phyloP scores from a whole-genome alignment of 805 yeast genomes.

The Candida nitratophila region DNA sequence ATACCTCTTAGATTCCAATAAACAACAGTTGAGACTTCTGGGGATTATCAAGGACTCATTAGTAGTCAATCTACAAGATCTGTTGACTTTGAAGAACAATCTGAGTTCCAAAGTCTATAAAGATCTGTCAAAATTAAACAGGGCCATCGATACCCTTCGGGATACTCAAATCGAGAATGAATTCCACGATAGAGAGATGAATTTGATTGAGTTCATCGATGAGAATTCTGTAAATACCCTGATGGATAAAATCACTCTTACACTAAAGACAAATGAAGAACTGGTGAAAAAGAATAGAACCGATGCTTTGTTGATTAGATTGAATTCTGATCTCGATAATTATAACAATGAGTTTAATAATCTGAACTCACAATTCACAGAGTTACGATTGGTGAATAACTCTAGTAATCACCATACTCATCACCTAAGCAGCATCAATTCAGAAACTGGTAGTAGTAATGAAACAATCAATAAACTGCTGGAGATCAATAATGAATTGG shows the following conservation, averaged over 20 bases:
- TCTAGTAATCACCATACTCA: constrained; percentile 3
- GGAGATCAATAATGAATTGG: constrained; percentile 41
- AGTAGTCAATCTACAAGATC: constrained; percentile 19
- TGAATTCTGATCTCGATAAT: constrained; percentile 18
- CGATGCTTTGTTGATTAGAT: constrained; percentile 20
- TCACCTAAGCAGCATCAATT: not conserved
- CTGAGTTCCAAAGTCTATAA: constrained; percentile 15
- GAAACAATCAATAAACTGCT: constrained; percentile 19
- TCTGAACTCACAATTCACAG: constrained; percentile 17
- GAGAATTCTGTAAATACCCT: constrained; percentile 29
- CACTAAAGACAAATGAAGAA: constrained; percentile 23
- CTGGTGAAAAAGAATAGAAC: constrained; percentile 18
- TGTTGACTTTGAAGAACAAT: constrained; percentile 16
- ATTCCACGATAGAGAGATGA: constrained; percentile 9
- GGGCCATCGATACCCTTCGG: constrained; percentile 27
- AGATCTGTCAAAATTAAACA: constrained; percentile 28
- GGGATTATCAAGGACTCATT: constrained; percentile 24
- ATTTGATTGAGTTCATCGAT: constrained; percentile 43
- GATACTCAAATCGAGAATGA: constrained; percentile 28
- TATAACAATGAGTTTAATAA: constrained; percentile 18
- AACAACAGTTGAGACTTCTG: constrained; percentile 40
- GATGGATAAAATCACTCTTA: constrained; percentile 22
- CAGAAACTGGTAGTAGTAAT: not conserved
- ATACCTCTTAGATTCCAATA: constrained; percentile 38
- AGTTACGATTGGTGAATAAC: constrained; percentile 11